Conservation (phyloP, 1,284 basidiomycete species). For the Fomitiporia mediterranea region DNA sequence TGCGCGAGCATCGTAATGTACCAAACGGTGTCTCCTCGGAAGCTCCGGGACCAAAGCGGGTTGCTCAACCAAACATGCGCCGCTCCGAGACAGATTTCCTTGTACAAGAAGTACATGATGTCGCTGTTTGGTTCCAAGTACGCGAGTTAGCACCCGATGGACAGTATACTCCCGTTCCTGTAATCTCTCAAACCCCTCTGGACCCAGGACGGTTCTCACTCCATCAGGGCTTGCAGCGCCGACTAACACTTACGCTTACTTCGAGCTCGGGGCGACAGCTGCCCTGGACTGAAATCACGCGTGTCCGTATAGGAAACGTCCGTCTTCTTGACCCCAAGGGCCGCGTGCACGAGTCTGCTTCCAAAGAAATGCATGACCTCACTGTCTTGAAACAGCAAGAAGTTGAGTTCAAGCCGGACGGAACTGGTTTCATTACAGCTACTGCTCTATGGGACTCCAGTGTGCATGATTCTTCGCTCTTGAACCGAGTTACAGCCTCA, state of each 20-base stretch:
- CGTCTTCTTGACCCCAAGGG: conserved; percentile 84
- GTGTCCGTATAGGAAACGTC: conserved; percentile 77
- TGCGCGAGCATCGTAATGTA: conserved; percentile 61
- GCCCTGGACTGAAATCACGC: conserved; percentile 78
- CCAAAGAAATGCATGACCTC: conserved; percentile 63
- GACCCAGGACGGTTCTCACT: conserved; percentile 87
- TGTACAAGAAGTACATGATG: conserved; percentile 84
- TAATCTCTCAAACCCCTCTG: conserved; percentile 70
- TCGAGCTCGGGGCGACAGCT: conserved; percentile 89
- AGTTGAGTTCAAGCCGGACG: conserved; percentile 76
- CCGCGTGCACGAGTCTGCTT: conserved; percentile 68
- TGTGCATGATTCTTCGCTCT: conserved; percentile 79
- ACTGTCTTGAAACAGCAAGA: conserved; percentile 69
- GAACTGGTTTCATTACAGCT: conserved; percentile 66
- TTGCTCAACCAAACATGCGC: conserved; percentile 68
- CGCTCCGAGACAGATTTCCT: conserved; percentile 91
- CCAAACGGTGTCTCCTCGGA: conserved; percentile 26
- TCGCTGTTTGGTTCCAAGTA: conserved; percentile 82
- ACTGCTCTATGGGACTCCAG: conserved; percentile 91
- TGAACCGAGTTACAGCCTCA: conserved; percentile 80
- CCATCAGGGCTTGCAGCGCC: conserved; percentile 90
- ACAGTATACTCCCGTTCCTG: conserved; percentile 79
- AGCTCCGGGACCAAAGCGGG: conserved; percentile 33
- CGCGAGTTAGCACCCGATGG: conserved; percentile 85
- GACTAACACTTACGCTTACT: conserved; percentile 70